Evolutionary conservation across 257 asterid genomes (phyloP).

Genomic region (Solanum etuberosum): DNA sequence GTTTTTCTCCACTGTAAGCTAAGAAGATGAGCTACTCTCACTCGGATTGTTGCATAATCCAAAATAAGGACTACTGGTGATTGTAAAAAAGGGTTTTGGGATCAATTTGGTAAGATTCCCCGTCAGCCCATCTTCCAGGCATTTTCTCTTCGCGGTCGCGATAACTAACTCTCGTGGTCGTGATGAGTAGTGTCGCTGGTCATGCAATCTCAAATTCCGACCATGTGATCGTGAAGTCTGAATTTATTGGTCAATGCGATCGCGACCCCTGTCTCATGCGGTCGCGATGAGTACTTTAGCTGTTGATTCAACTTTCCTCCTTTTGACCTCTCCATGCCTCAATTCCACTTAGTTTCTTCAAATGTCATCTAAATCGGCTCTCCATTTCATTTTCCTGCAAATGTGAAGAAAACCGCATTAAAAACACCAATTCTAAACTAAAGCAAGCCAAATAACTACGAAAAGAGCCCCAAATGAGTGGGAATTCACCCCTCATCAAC

Average conservation of each 20-base stretch:
- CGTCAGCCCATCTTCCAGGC: background rate
- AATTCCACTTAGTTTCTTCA: background rate
- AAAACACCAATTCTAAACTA: background rate
- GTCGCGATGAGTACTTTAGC: background rate
- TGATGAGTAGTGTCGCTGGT: background rate
- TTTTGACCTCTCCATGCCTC: background rate
- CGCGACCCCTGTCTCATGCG: background rate
- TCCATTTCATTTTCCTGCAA: no score
- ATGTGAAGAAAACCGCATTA: background rate
- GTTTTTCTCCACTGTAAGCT: background rate
- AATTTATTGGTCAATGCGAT: no score
- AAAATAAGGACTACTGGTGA: background rate
- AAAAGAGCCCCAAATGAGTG: background rate
- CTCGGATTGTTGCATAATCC: background rate
- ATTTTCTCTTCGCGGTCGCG: no score
- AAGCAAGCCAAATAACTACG: background rate
- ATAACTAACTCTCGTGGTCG: background rate
- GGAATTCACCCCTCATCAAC: background rate
- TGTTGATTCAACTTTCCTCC: background rate
- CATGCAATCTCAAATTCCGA: no score
- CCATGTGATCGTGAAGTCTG: background rate
- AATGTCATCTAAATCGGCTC: background rate
- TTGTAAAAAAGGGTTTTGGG: background rate
- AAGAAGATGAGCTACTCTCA: background rate
- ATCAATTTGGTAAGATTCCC: background rate